Evolutionary conservation across 2,329 filamentous ascomycete species (phyloP).

Genomic region (Xylaria digitata): DNA sequence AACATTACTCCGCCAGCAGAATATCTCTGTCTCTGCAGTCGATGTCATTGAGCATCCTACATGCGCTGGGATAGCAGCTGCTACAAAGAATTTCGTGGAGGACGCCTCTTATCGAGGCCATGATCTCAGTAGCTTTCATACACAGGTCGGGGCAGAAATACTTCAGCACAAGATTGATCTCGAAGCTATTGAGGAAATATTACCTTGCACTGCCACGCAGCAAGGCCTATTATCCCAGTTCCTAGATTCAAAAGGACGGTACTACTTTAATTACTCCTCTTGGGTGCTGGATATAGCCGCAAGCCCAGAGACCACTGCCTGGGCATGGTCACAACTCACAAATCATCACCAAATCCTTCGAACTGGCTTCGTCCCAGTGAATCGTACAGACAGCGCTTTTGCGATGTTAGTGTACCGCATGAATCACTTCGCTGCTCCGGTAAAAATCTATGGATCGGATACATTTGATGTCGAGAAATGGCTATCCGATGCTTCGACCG

Average conservation of each 20-base stretch:
- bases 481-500: constrained; percentile 49
- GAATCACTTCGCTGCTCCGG: constrained; percentile 33
- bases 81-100: constrained; percentile 3
- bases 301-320: constrained; percentile 55
- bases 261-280: constrained; percentile 81
- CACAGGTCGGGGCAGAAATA: constrained; percentile 49
- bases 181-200: constrained; percentile 63
- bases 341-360: constrained; percentile 76
- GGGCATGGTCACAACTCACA: constrained; percentile 70
- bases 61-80: constrained; percentile 52
- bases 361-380: constrained; percentile 75
- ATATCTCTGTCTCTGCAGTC: constrained; percentile 69
- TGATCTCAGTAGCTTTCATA: constrained; percentile 56
- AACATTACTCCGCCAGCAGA: constrained; percentile 69
- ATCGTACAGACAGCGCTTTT: constrained; percentile 71
- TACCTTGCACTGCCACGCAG: constrained; percentile 85
- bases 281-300: constrained; percentile 60
- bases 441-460: constrained; percentile 37
- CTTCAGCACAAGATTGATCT: constrained; percentile 30
- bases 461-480: constrained; percentile 53
- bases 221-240: constrained; percentile 83
- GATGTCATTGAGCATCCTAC: constrained; percentile 77
- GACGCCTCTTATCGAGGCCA: constrained; percentile 43
- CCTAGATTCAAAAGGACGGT: constrained; percentile 69
- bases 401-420: constrained; percentile 75